Percentiles rank a stretch among this genome's conserved stretches.
phyloP scores from a whole-genome alignment of 352 stramenopile species.

The Aphanomyces cochlioides region DNA sequence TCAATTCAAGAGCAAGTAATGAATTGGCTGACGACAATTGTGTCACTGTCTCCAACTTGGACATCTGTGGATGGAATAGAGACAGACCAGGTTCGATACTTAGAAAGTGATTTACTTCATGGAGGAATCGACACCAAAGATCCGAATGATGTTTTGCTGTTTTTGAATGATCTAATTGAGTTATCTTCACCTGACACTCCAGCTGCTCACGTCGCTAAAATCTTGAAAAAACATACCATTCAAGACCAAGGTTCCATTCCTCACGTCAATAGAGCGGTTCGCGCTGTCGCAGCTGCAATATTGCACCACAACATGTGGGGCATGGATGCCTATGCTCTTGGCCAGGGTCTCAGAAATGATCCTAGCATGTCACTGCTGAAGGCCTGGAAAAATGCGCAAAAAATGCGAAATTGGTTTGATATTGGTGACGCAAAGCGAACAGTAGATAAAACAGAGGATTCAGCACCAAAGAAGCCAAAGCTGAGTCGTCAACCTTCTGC shows the following conservation, averaged over 20 bases:
- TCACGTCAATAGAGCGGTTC: slow-evolving; percentile 55
- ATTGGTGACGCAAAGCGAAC: slow-evolving; percentile 59
- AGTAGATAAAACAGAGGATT: slow-evolving; percentile 26
- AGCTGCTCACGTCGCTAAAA: slow-evolving; percentile 46
- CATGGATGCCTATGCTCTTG: slow-evolving; percentile 73
- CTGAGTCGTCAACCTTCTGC: slow-evolving; percentile 67
- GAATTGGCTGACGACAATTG: slow-evolving; percentile 50
- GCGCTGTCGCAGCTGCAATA: slow-evolving; percentile 67
- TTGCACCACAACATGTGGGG: slow-evolving; percentile 86
- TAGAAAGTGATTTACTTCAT: slow-evolving; percentile 69
- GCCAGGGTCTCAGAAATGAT: slow-evolving; percentile 52
- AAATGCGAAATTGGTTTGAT: slow-evolving; percentile 85
- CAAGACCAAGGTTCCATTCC: slow-evolving; percentile 28
- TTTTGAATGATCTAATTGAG: slow-evolving; percentile 59
- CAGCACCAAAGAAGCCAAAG: slow-evolving; percentile 37
- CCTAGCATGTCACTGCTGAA: slow-evolving; percentile 62
- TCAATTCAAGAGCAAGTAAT: slow-evolving; percentile 47
- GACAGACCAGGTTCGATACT: slow-evolving; percentile 45
- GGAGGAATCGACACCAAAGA: slow-evolving; percentile 46
- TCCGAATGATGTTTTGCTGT: slow-evolving; percentile 48
- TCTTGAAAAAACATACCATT: slow-evolving; percentile 32
- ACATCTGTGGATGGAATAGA: slow-evolving; percentile 53
- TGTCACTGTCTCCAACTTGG: slow-evolving; percentile 44
- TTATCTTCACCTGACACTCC: slow-evolving; percentile 30
- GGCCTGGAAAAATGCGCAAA: slow-evolving; percentile 81